Conservation (phyloP, 768 basidiomycete genomes). For the Lactarius quietus region DNA sequence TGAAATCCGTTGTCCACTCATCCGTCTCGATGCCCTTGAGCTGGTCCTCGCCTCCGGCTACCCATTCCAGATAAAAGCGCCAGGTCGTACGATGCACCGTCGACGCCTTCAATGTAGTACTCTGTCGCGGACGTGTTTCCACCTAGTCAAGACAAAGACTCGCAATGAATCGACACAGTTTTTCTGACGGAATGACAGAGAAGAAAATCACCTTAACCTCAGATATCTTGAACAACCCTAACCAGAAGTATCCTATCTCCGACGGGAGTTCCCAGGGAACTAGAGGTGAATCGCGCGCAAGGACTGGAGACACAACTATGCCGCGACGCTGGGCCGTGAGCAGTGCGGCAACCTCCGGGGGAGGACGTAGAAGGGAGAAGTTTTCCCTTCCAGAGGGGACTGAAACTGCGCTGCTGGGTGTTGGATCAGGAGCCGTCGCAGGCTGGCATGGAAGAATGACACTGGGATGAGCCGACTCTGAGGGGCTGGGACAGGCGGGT, state of each 20-base stretch:
- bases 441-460: background rate
- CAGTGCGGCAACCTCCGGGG: slow-evolving; percentile 15
- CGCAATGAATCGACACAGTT: slow-evolving; percentile 2
- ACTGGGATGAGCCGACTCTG: background rate
- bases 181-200: background rate
- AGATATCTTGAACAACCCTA: slow-evolving; percentile 21
- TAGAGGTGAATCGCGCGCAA: slow-evolving; percentile 22
- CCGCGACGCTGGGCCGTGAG: background rate
- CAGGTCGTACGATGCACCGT: slow-evolving; percentile 8
- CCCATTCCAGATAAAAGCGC: slow-evolving; percentile 23
- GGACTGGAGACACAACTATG: slow-evolving; percentile 10
- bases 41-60: slow-evolving; percentile 22
- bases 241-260: slow-evolving; percentile 24
- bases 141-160: slow-evolving; percentile 14
- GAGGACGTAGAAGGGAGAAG: slow-evolving; percentile 7
- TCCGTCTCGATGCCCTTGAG: slow-evolving; percentile 10
- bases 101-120: background rate
- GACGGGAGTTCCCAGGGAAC: slow-evolving; percentile 24
- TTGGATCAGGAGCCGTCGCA: background rate
- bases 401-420: background rate
- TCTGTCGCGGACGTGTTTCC: slow-evolving; percentile 4
- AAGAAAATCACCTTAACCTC: slow-evolving; percentile 19
- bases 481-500: background rate
- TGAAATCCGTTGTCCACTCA: slow-evolving; percentile 8
- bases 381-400: background rate